Base-by-base conservation (phyloP, 2,329 filamentous ascomycete genomes). In the Diaporthe sp. region DNA sequence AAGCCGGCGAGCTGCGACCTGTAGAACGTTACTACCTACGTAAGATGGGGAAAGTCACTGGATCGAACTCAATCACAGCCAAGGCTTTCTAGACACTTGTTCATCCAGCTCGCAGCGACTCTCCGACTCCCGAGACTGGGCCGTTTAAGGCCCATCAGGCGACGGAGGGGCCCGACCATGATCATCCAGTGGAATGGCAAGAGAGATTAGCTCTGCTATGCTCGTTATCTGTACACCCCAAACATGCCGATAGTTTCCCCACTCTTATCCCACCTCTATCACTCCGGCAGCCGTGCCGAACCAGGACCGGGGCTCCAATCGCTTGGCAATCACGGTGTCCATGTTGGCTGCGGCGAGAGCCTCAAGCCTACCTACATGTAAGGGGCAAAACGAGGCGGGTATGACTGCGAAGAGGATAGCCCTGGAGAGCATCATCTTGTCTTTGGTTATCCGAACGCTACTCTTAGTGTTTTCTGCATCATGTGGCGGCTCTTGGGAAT, bases 401-500 rank as follows among this genome's bases (percentile, higher is more conserved):
- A 9, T 1, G 31, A 53, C 34, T 13, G 34, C 4, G 22, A 22
- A 39, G 15, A n/a, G 7, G 2, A 7, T 25, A 8, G 22, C 13
- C 4, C 31, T 53, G 31, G 12, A 37, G 9, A n/a, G 13, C 15
- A 31, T 28, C 9, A 17, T 42, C 31, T 8, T 17, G 7, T 12
- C 7, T 10, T 37, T 17, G 55, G 15, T 53, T 19, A 25, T n/a
- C 22, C 53, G 25, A 39, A 28, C 51, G 44, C 10, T 8, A 5
- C 1, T 15, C n/a, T n/a, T 5, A 19, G 1, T 1, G 7, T 17
- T 25, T 19, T 13, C n/a, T 10, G 6, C 75, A 74, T 34, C 17
- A 76, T 74, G 75, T 74, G 73, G 72, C 65, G 72, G 28, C 71
- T 76, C 2, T 55, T 76, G 15, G 75, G 72, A 15, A 25, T 71